Percentiles rank a stretch among this genome's conserved stretches.
phyloP scores from a whole-genome alignment of 306 rosid species.

The Myrica gale region DNA sequence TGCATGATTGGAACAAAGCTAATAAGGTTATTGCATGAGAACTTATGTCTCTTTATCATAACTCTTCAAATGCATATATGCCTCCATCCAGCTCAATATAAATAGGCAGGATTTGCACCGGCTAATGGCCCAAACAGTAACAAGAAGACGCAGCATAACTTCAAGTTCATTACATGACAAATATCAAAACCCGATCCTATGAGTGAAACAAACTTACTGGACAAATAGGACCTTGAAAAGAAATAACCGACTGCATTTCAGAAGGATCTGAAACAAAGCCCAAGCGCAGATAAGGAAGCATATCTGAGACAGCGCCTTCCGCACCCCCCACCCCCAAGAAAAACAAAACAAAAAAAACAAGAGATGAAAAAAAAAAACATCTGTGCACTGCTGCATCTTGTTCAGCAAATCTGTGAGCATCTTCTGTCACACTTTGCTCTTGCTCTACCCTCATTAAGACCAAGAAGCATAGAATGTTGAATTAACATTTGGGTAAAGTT shows the following conservation, averaged over 20 bases:
- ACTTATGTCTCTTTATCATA: not conserved
- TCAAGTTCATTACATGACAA: not conserved
- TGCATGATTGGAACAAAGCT: not conserved
- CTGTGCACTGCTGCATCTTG: too few species aligned
- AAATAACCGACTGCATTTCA: constrained; percentile 87
- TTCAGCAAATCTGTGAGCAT: too few species aligned
- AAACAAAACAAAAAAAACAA: too few species aligned
- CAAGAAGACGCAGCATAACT: not conserved
- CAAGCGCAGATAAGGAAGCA: constrained; percentile 87
- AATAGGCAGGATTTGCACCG: constrained; percentile 9
- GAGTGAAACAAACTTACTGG: constrained; percentile 56
- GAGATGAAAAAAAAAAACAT: too few species aligned
- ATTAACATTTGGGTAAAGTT: too few species aligned
- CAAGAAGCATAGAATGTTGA: too few species aligned
- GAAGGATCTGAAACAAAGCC: constrained; percentile 97
- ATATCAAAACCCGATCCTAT: not conserved
- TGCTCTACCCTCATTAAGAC: too few species aligned
- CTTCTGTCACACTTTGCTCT: too few species aligned
- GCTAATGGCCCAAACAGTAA: constrained; percentile 22
- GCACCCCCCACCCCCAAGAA: too few species aligned
- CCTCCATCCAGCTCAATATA: not conserved
- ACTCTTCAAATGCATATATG: not conserved
- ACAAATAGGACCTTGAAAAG: constrained; percentile 97
- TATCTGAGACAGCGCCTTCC: constrained; percentile 66
- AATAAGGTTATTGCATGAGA: not conserved